These are phyloP conservation scores for Exophiala alcalophila DNA, from an alignment of 2,329 filamentous ascomycete species.

Conservation along the genomic window DNA sequence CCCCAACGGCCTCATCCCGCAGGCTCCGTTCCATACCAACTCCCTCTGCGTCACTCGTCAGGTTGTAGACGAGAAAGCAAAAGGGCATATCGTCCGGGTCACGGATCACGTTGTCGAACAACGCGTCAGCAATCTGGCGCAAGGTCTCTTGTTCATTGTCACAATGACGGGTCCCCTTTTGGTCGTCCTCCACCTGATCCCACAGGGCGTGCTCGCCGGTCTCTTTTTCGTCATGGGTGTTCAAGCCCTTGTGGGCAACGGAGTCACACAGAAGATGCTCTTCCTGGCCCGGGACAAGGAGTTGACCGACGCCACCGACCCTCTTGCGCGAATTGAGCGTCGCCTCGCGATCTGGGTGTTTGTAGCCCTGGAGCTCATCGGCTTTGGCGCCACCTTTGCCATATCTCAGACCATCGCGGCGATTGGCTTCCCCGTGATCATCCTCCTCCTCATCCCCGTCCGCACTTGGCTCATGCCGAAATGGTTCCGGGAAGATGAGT, in stretches of 20 bases:
- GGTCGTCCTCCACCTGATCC: constrained; percentile 71
- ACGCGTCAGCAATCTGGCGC: constrained; percentile 72
- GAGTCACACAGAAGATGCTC: constrained; percentile 70
- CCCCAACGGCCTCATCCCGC: constrained; percentile 78
- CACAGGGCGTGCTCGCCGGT: constrained; percentile 74
- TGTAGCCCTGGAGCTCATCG: constrained; percentile 64
- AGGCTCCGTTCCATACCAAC: constrained; percentile 78
- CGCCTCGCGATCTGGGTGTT: constrained; percentile 68
- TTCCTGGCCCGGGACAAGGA: constrained; percentile 64
- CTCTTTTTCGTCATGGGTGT: constrained; percentile 84
- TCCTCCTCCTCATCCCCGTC: constrained; percentile 65
- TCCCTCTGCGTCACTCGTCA: constrained; percentile 68
- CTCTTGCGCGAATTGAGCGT: constrained; percentile 61
- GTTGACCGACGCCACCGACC: constrained; percentile 59
- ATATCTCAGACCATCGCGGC: constrained; percentile 81
- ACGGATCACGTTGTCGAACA: constrained; percentile 65
- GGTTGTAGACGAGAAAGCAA: constrained; percentile 52
- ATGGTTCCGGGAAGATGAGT: constrained; percentile 59
- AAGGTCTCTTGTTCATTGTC: constrained; percentile 72
- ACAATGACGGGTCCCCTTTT: constrained; percentile 76
- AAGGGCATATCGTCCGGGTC: constrained; percentile 60
- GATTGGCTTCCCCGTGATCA: constrained; percentile 75
- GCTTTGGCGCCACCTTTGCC: constrained; percentile 75
- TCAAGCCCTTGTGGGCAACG: constrained; percentile 72
- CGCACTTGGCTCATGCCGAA: constrained; percentile 62